These are phyloP conservation scores for Bryoerythrophyllum caledonicum DNA, from an alignment of 225 moss, liverwort and hornwort species.

Conservation along the genomic window DNA sequence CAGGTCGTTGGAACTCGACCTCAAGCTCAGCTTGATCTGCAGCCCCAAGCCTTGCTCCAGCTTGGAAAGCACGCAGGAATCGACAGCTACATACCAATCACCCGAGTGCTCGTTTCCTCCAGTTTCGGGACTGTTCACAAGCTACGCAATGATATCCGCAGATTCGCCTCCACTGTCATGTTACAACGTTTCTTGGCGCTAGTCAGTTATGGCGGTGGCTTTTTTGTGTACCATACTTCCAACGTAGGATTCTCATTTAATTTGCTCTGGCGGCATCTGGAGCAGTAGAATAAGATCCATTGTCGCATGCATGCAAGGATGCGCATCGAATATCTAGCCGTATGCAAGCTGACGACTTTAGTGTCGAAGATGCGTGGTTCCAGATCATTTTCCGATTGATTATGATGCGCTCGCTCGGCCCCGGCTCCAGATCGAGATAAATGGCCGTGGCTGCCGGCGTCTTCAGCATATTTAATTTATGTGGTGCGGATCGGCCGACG, in stretches of 20 bases:
- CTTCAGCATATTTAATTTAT: background rate
- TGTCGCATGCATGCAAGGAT: background rate
- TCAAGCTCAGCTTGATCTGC: constrained; percentile 52
- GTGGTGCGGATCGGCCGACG: background rate
- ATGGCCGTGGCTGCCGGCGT: background rate
- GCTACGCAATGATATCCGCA: constrained; percentile 22
- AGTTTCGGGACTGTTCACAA: constrained; percentile 14
- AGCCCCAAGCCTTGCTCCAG: constrained; percentile 55
- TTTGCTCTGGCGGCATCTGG: constrained; percentile 3
- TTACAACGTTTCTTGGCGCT: constrained; percentile 33
- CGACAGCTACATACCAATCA: constrained; percentile 36
- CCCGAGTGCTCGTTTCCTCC: constrained; percentile 34
- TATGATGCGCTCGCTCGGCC: background rate
- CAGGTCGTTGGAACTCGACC: constrained; percentile 56
- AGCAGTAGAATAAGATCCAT: background rate
- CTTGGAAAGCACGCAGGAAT: constrained; percentile 45
- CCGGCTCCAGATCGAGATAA: background rate
- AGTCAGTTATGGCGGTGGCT: background rate
- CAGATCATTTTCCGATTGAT: background rate
- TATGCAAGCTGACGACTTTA: background rate
- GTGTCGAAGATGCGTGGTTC: background rate
- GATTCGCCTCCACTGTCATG: constrained; percentile 26
- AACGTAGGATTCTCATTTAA: background rate
- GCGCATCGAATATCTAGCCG: background rate
- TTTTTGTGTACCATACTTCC: constrained; percentile 5